Percentiles rank a stretch among this genome's conserved stretches.
Conservation (phyloP, 2,329 filamentous ascomycete species). For the Claviceps fusiformis region DNA sequence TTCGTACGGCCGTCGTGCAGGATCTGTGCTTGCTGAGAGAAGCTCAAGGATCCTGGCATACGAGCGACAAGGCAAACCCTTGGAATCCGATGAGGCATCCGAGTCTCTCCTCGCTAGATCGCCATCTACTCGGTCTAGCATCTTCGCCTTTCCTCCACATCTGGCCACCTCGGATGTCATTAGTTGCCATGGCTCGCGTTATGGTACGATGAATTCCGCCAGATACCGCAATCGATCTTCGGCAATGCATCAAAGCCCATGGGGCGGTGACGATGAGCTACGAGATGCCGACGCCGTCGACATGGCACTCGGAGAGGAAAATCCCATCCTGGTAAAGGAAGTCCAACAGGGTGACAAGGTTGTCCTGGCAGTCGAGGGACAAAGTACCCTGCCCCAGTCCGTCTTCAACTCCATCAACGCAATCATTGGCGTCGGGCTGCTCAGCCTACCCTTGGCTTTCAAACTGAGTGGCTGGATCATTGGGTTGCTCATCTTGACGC, state of each 20-base stretch:
- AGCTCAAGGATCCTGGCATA: constrained; percentile 14
- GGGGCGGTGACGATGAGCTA: constrained; percentile 22
- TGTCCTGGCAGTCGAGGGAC: constrained; percentile 73
- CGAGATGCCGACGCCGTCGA: constrained; percentile 13
- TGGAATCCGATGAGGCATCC: constrained; percentile 29
- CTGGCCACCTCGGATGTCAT: constrained; percentile 56
- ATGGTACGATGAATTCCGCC: constrained; percentile 33
- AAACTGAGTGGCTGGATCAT: constrained; percentile 81
- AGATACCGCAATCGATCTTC: constrained; percentile 27
- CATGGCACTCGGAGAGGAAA: constrained; percentile 19
- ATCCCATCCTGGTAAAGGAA: constrained; percentile 76
- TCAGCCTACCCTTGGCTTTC: constrained; percentile 78
- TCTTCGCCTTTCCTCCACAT: constrained; percentile 45
- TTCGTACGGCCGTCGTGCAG: background rate
- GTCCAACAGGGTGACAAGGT: constrained; percentile 79
- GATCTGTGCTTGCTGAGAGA: background rate
- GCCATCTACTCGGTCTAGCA: constrained; percentile 22
- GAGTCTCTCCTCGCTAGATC: constrained; percentile 16
- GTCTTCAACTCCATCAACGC: constrained; percentile 95
- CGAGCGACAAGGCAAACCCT: constrained; percentile 27
- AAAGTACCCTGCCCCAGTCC: constrained; percentile 91
- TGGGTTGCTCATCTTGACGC: constrained; percentile 59
- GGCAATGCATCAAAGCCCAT: constrained; percentile 26
- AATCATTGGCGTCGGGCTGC: constrained; percentile 75
- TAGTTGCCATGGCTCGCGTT: constrained; percentile 51